Evolutionary conservation across 2,329 filamentous ascomycete species (phyloP), one percentile per base, ranked within the genome.

Genomic region (Furcasterigmium furcatum): DNA sequence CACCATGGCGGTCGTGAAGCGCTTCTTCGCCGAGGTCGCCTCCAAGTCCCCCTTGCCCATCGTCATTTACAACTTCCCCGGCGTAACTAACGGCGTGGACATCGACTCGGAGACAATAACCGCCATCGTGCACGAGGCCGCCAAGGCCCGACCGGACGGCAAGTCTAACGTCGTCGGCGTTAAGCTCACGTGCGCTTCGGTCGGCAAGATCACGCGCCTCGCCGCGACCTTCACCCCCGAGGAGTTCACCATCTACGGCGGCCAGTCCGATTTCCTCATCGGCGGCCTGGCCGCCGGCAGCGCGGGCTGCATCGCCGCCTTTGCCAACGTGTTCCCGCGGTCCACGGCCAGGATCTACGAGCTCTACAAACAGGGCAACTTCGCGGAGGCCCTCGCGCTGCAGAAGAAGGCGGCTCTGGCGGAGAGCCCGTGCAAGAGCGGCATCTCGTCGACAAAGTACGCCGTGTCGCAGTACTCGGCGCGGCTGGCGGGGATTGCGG

Each of bases 41-140:
- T 70, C 75, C 41, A 73, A 73, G 2, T 80, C 75, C 16, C 74
- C 79, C 0, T 58, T 88, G 2, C 84, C 85, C 0, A 69, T 88
- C 20, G 64, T 88, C 34, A 81, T 89, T 47, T 88, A 88, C 71
- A 88, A 88, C 64, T 88, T 84, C 68, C 85, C 85, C 2, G 81
- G 73, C 5, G 83, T 85, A 4, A 80, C 76, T 20, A 76, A 82
- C 13, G 85, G 85, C 5, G 69, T 88, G 9, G 85, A 88, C 55
- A 70, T 88, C 35, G 79, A 82, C 58, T 86, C 81, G 0, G 83
- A 87, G 50, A 76, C 79, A 54, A 81, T 88, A 50, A 67, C 76
- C 2, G 34, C n/a, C 16, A 36, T 36, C 19, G 34, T 36, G n/a
- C 65, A 68, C 0, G 68, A 87, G 5, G 74, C 77, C 9, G 63